Conservation (phyloP, 2,329 filamentous ascomycete genomes). For the Rhinocladiella mackenziei region DNA sequence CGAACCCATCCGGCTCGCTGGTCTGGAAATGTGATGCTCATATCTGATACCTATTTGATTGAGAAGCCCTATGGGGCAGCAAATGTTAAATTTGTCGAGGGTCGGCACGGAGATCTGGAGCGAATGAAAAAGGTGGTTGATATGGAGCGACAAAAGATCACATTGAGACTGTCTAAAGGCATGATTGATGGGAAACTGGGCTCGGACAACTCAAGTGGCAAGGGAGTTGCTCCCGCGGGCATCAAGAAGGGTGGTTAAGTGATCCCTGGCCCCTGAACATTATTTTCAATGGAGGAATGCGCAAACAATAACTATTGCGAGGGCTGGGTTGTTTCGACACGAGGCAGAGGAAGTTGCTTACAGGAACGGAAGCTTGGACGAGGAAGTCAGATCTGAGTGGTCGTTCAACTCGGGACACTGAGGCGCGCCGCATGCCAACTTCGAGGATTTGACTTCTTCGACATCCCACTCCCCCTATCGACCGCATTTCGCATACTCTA, state of each 20-base stretch:
- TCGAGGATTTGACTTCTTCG: too few relatives aligned
- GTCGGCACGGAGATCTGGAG: conserved; percentile 40
- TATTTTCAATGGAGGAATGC: neutral
- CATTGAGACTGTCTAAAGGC: conserved; percentile 20
- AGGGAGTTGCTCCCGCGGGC: conserved; percentile 8
- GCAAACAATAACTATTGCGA: neutral
- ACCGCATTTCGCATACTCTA: too few relatives aligned
- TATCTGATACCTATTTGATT: conserved; percentile 58
- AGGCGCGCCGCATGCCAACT: neutral
- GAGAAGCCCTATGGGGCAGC: conserved; percentile 55
- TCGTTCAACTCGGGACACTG: neutral
- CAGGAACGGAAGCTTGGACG: neutral
- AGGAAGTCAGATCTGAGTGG: neutral
- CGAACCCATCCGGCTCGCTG: conserved; percentile 59
- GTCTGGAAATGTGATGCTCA: conserved; percentile 56
- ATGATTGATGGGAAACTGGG: conserved; percentile 22
- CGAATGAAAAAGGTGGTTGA: conserved; percentile 49
- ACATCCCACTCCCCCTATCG: too few relatives aligned
- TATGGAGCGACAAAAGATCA: conserved; percentile 48
- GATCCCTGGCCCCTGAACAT: neutral
- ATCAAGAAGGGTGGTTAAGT: conserved; percentile 24
- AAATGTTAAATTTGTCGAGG: conserved; percentile 46
- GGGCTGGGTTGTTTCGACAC: neutral
- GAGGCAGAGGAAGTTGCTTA: neutral
- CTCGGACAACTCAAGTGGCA: conserved; percentile 10